These are phyloP conservation scores for Yarrowia sp. DNA, from an alignment of 805 yeast species.

Conservation along the genomic window DNA sequence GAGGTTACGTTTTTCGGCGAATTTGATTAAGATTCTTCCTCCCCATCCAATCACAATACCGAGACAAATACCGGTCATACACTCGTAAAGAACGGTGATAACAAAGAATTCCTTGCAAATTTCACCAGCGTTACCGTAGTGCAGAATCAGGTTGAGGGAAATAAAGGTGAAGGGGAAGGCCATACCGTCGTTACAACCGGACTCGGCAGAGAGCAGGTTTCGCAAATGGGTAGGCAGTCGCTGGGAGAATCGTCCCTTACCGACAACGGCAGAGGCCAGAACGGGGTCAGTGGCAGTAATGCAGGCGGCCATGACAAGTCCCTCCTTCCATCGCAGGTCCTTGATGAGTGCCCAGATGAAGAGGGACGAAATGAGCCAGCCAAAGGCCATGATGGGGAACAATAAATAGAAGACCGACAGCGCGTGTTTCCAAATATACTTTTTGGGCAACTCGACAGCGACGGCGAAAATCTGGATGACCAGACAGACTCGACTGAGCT, in stretches of 20 bases:
- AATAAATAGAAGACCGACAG: slow-evolving; percentile 66
- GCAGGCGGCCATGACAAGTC: slow-evolving; percentile 76
- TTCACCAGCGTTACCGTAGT: slow-evolving; percentile 59
- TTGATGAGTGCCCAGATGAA: slow-evolving; percentile 79
- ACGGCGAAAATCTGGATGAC: slow-evolving; percentile 90
- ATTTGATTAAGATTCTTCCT: slow-evolving; percentile 67
- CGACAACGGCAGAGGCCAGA: slow-evolving; percentile 91
- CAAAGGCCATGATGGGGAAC: slow-evolving; percentile 84
- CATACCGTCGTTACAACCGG: slow-evolving; percentile 93
- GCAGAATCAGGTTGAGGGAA: slow-evolving; percentile 63
- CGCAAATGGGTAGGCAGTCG: slow-evolving; percentile 92
- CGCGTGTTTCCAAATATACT: slow-evolving; percentile 85
- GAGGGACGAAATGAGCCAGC: slow-evolving; percentile 80
- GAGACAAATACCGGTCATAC: slow-evolving; percentile 70
- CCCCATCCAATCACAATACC: slow-evolving; percentile 71
- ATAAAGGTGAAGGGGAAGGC: slow-evolving; percentile 84
- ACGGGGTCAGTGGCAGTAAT: slow-evolving; percentile 96
- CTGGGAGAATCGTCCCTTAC: slow-evolving; percentile 86
- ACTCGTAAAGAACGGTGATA: slow-evolving; percentile 74
- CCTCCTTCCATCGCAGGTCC: slow-evolving; percentile 63
- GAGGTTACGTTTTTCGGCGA: slow-evolving; percentile 63
- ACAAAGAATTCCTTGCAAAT: slow-evolving; percentile 79
- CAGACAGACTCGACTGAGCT: slow-evolving; percentile 74
- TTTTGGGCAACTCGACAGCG: slow-evolving; percentile 88
- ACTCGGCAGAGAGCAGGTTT: slow-evolving; percentile 77